Conservation (phyloP, 2,329 filamentous ascomycete genomes). For the Verticillium nubilum region DNA sequence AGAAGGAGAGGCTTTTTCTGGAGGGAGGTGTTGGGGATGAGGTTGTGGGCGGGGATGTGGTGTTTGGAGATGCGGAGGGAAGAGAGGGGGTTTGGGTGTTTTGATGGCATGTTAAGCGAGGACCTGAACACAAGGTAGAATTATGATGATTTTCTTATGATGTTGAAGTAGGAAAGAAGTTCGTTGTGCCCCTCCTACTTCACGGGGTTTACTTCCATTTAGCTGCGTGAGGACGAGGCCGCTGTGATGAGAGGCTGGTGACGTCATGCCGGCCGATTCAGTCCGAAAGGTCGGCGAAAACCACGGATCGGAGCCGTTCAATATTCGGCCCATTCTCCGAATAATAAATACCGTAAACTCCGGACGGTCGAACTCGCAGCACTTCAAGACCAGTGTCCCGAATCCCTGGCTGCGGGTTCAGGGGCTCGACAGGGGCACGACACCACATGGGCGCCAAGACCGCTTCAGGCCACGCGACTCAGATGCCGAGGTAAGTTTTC, state of each 20-base stretch:
- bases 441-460: background rate
- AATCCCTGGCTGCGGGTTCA: background rate
- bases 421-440: background rate
- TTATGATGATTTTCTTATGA: no score
- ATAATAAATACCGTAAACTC: no score
- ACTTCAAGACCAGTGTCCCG: background rate
- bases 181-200: no score
- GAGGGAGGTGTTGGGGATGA: conserved; percentile 60
- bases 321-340: no score
- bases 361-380: background rate
- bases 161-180: no score
- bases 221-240: background rate
- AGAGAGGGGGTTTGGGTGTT: conserved; percentile 29
- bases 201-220: no score
- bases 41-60: conserved; percentile 50
- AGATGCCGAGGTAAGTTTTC: background rate
- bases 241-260: background rate
- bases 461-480: background rate
- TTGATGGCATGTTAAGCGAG: background rate
- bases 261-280: no score
- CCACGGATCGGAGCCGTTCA: no score
- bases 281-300: no score
- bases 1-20: conserved; percentile 59
- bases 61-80: conserved; percentile 52
- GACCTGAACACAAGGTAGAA: no score